Conservation (phyloP, 2,329 filamentous ascomycete species). For the Colletotrichum lupini region DNA sequence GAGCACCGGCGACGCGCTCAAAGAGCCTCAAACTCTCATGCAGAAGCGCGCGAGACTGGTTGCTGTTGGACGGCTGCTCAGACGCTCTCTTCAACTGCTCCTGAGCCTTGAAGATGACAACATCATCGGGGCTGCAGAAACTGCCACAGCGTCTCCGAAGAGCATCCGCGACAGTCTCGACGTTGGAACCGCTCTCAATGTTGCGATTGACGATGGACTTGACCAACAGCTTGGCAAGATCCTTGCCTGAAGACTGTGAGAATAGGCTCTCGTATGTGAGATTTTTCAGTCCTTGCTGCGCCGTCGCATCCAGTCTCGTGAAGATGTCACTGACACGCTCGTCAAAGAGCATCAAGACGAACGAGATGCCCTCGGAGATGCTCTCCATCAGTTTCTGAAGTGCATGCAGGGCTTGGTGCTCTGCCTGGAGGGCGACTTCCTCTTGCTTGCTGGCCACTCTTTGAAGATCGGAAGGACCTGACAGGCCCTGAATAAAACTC, state of each 20-base stretch:
- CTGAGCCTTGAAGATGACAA: constrained; percentile 98
- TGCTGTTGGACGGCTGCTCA: constrained; percentile 80
- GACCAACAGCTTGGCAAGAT: constrained; percentile 92
- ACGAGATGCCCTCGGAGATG: constrained; percentile 96
- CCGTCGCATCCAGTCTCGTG: constrained; percentile 75
- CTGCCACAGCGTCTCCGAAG: constrained; percentile 90
- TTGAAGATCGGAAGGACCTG: constrained; percentile 88
- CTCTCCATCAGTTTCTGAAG: constrained; percentile 87
- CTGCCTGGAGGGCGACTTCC: constrained; percentile 90
- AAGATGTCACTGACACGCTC: constrained; percentile 93
- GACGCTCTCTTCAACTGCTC: constrained; percentile 91
- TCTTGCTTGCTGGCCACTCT: constrained; percentile 85
- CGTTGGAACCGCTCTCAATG: constrained; percentile 95
- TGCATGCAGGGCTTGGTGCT: constrained; percentile 91
- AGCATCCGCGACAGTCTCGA: constrained; percentile 97
- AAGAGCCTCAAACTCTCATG: constrained; percentile 92
- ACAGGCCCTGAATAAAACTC: constrained; percentile 90
- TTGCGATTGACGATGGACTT: constrained; percentile 99
- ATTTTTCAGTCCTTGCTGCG: constrained; percentile 75
- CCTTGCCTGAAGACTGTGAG: constrained; percentile 80
- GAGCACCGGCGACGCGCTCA: constrained; percentile 84
- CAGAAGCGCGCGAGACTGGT: constrained; percentile 80
- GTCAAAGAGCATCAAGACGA: constrained; percentile 93
- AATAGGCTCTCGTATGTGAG: constrained; percentile 93
- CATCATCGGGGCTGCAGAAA: constrained; percentile 97